Percentiles rank a stretch among this genome's conserved stretches.
Evolutionary conservation across 768 basidiomycete genomes (phyloP).

Genomic region (Suillus subluteus): DNA sequence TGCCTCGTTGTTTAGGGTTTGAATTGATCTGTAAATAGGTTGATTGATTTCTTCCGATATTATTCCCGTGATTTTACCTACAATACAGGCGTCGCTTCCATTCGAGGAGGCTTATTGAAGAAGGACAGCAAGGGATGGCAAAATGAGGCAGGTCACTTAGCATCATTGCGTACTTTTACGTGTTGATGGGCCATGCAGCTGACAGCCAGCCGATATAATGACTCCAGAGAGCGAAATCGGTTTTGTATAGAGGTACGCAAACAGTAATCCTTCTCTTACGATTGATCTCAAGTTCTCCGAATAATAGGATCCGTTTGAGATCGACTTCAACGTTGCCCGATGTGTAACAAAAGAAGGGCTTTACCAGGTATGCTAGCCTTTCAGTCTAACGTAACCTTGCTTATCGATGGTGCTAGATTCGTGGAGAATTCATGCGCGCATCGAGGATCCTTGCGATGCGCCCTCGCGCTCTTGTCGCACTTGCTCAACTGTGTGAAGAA

Average conservation of each 20-base stretch:
- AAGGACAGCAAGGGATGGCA: constrained; percentile 96
- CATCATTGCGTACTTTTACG: not conserved
- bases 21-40: constrained; percentile 44
- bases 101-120: constrained; percentile 84
- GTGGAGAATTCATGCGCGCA: constrained; percentile 98
- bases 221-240: constrained; percentile 87
- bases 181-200: constrained; percentile 38
- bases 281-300: constrained; percentile 5
- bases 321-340: constrained; percentile 94
- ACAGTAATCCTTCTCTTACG: not conserved
- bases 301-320: constrained; percentile 91
- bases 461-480: constrained; percentile 77
- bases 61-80: constrained; percentile 94
- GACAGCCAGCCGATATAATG: constrained; percentile 59
- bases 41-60: constrained; percentile 98
- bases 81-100: constrained; percentile 88
- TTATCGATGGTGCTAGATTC: constrained; percentile 62
- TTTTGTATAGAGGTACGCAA: constrained; percentile 88
- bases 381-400: constrained; percentile 5
- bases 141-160: constrained; percentile 68
- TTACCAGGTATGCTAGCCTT: constrained; percentile 65
- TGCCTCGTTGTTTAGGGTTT: constrained; percentile 2
- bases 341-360: constrained; percentile 97
- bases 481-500: constrained; percentile 92
- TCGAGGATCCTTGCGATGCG: constrained; percentile 79